These are phyloP conservation scores for Ballota nigra DNA, from an alignment of 257 asterid genomes.

Conservation along the genomic window DNA sequence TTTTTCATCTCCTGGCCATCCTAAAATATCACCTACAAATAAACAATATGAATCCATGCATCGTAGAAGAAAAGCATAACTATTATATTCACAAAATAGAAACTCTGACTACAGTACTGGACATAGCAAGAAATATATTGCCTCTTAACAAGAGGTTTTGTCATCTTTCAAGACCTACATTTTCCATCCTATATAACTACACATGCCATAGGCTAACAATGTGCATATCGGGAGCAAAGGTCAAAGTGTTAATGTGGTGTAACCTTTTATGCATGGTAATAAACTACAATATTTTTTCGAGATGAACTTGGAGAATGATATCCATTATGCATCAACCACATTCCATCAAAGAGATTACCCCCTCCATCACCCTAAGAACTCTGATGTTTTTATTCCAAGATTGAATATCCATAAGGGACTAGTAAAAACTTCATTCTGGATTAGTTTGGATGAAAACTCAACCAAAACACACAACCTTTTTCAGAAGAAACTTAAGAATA, in stretches of 20 bases:
- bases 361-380: too few relatives aligned
- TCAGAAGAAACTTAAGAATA: background rate
- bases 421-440: background rate
- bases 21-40: background rate
- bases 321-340: background rate
- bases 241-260: background rate
- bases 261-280: background rate
- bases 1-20: background rate
- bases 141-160: background rate
- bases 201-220: background rate
- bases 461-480: background rate
- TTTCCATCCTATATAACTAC: background rate
- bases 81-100: background rate
- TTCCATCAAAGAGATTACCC: background rate
- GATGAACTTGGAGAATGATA: background rate
- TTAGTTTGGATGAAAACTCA: background rate
- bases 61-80: background rate
- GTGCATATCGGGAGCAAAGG: background rate
- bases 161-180: background rate
- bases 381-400: too few relatives aligned
- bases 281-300: background rate
- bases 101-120: background rate
- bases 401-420: background rate
- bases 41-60: background rate
- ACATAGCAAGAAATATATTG: background rate